A percentile compares a stretch with the other conserved stretches of the same genome.
Conservation (phyloP, 2,329 filamentous ascomycete genomes). For the Didymella sp. region DNA sequence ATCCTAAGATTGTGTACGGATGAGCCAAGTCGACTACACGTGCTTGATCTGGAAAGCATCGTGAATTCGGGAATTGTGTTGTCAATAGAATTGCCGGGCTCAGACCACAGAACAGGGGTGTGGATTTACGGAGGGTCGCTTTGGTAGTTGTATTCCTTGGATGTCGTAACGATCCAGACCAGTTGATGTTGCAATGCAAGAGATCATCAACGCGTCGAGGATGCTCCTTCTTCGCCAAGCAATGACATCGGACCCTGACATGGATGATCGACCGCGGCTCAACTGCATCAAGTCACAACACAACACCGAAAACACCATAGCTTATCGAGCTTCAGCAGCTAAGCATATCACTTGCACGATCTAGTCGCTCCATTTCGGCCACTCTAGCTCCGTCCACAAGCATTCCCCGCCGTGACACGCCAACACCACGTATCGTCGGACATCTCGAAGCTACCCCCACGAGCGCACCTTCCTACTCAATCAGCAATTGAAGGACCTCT, state of each 20-base stretch:
- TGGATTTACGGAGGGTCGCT: no score
- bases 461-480: background rate
- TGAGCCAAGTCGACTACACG: background rate
- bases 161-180: no score
- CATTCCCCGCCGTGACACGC: background rate
- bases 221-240: slow-evolving; percentile 12
- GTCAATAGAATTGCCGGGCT: background rate
- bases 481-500: background rate
- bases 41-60: background rate
- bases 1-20: background rate
- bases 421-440: background rate
- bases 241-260: slow-evolving; percentile 21
- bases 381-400: background rate
- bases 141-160: background rate
- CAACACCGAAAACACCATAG: background rate
- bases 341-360: background rate
- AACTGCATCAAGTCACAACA: background rate
- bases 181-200: background rate
- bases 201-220: background rate
- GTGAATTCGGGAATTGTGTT: background rate
- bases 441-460: slow-evolving; percentile 1
- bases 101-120: no score
- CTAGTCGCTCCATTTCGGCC: background rate
- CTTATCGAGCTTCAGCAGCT: background rate
- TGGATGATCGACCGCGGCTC: slow-evolving; percentile 16